Conservation (phyloP, 768 basidiomycete genomes). For the Russula griseocarnosa region DNA sequence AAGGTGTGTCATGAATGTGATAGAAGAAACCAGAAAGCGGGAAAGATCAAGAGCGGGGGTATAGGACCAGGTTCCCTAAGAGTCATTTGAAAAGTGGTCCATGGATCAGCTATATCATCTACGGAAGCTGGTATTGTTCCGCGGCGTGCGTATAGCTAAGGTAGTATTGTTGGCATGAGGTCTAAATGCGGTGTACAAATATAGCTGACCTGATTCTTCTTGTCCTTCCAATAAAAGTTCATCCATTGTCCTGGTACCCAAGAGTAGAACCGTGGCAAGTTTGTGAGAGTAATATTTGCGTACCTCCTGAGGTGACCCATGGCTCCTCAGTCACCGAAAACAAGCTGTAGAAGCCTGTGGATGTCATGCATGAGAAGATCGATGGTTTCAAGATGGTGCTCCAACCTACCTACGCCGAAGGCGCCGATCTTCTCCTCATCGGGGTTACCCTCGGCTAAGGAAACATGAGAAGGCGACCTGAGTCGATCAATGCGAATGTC, state of each 20-base stretch:
- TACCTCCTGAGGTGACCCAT: too few species aligned
- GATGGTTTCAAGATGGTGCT: neutral
- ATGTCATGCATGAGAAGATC: neutral
- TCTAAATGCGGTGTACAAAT: neutral
- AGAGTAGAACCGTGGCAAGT: conserved; percentile 27
- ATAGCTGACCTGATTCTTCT: conserved; percentile 69
- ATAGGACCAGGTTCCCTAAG: conserved; percentile 78
- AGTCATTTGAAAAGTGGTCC: conserved; percentile 86
- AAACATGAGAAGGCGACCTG: neutral
- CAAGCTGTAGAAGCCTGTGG: conserved; percentile 66
- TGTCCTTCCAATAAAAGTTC: conserved; percentile 95
- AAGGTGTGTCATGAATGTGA: conserved; percentile 88
- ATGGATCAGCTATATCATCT: conserved; percentile 36
- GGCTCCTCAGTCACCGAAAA: conserved; percentile 84
- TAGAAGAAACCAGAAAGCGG: conserved; percentile 82
- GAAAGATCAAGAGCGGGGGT: conserved; percentile 82
- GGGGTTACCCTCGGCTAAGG: conserved; percentile 85
- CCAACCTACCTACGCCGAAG: conserved; percentile 70
- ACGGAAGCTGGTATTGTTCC: conserved; percentile 53
- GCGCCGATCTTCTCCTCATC: conserved; percentile 94
- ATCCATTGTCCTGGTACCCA: conserved; percentile 71
- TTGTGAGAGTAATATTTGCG: conserved; percentile 31
- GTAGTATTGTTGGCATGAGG: neutral
- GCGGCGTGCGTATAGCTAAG: conserved; percentile 75
- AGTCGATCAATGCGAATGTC: neutral